Percentiles rank a stretch among this genome's conserved stretches.
phyloP scores from a whole-genome alignment of 2,329 filamentous ascomycete species.

The Fusarium solani-melongenae region DNA sequence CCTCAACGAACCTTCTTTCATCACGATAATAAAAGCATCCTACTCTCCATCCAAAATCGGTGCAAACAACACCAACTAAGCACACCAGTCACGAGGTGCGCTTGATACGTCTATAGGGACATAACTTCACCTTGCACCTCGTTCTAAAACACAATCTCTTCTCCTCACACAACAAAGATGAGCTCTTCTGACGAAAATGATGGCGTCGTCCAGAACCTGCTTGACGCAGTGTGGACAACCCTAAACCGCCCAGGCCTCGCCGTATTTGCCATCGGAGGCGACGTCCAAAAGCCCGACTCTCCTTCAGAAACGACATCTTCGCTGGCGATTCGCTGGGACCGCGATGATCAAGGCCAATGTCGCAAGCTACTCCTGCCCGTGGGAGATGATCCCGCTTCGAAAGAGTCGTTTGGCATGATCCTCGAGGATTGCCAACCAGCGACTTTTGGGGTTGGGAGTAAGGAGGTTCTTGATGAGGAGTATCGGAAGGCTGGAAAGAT shows the following conservation, averaged over 20 bases:
- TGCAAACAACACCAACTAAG: no score
- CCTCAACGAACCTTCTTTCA: no score
- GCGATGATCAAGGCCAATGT: background rate
- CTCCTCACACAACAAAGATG: background rate
- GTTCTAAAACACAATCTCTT: background rate
- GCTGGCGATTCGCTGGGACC: background rate
- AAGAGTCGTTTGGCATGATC: background rate
- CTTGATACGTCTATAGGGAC: background rate
- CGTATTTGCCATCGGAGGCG: constrained; percentile 22
- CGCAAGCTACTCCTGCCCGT: background rate
- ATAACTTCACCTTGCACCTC: background rate
- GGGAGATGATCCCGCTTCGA: background rate
- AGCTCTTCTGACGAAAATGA: rapidly evolving
- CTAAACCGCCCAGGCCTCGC: background rate
- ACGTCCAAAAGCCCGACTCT: background rate
- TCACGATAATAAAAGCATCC: no score
- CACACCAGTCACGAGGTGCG: no score
- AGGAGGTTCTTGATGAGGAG: background rate
- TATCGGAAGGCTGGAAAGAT: background rate
- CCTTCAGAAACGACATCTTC: background rate
- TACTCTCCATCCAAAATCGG: no score
- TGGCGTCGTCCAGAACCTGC: background rate
- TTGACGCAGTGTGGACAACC: background rate
- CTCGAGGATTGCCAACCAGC: background rate
- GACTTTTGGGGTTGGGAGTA: background rate